Conservation (phyloP, 2,329 filamentous ascomycete species). For the Plectosphaerella sp. region DNA sequence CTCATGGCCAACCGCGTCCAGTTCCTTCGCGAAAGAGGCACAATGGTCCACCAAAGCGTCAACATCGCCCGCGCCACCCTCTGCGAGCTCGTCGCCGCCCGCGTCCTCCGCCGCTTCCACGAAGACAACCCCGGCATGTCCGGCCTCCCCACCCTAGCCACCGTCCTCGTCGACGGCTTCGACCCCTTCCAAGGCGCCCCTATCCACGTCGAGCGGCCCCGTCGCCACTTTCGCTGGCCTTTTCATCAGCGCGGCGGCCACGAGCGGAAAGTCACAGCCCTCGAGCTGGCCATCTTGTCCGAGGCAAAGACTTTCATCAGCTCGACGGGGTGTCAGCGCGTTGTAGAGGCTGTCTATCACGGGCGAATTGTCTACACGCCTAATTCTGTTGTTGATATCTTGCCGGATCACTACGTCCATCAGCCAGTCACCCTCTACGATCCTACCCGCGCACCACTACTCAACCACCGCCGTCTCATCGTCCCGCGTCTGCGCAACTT, state of each 20-base stretch:
- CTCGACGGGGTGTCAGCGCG: conserved; percentile 62
- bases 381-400: conserved; percentile 65
- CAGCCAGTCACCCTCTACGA: conserved; percentile 67
- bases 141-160: conserved; percentile 61
- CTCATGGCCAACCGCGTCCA: conserved; percentile 67
- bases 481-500: conserved; percentile 64
- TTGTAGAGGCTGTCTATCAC: conserved; percentile 66
- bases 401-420: conserved; percentile 70
- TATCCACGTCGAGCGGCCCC: conserved; percentile 39
- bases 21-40: conserved; percentile 63
- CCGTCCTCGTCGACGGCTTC: conserved; percentile 66
- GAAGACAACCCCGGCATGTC: conserved; percentile 60
- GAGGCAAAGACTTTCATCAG: conserved; percentile 66
- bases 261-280: conserved; percentile 57
- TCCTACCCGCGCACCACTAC: conserved; percentile 57
- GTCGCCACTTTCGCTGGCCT: conserved; percentile 27
- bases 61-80: conserved; percentile 63
- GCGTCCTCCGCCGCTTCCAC: conserved; percentile 62
- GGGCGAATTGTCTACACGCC: conserved; percentile 69
- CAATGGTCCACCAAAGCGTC: conserved; percentile 64
- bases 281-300: conserved; percentile 68
- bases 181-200: conserved; percentile 70
- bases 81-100: conserved; percentile 65
- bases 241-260: conserved; percentile 31
- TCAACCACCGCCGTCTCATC: conserved; percentile 70